Conservation (phyloP, 1,139 yeast genomes). For the Debaryomyces nepalensis region DNA sequence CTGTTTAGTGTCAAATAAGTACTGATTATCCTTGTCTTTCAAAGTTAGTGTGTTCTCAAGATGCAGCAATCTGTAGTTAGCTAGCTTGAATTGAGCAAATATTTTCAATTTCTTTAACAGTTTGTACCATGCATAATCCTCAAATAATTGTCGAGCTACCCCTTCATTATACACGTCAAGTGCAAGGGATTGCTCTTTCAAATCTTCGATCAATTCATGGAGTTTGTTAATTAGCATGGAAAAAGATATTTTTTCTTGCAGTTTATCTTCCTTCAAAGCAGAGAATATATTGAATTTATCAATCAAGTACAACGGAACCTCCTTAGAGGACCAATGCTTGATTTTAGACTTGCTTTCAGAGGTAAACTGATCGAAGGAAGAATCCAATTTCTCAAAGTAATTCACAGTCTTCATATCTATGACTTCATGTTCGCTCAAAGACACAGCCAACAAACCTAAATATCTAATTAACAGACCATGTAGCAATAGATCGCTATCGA, state of each 20-base stretch:
- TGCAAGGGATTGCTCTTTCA: constrained; percentile 22
- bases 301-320: constrained; percentile 29
- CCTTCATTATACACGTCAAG: constrained; percentile 43
- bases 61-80: constrained; percentile 57
- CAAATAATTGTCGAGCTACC: constrained; percentile 52
- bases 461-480: constrained; percentile 47
- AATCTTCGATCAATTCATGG: constrained; percentile 18
- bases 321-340: constrained; percentile 26
- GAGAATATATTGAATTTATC: constrained; percentile 27
- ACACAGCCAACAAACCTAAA: constrained; percentile 42
- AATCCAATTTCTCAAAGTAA: constrained; percentile 28
- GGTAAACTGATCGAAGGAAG: constrained; percentile 25
- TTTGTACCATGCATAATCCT: constrained; percentile 76
- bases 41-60: constrained; percentile 46
- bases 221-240: constrained; percentile 26
- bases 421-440: constrained; percentile 50
- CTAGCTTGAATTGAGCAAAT: constrained; percentile 59
- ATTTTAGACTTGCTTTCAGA: constrained; percentile 19
- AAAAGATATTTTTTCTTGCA: constrained; percentile 23
- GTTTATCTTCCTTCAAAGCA: constrained; percentile 25
- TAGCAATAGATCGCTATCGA: constrained; percentile 34
- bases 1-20: constrained; percentile 18
- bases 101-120: constrained; percentile 59
- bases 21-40: constrained; percentile 28
- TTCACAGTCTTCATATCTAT: constrained; percentile 33